Conservation (phyloP, 495 filamentous ascomycete genomes). For the Annulohypoxylon moriforme region DNA sequence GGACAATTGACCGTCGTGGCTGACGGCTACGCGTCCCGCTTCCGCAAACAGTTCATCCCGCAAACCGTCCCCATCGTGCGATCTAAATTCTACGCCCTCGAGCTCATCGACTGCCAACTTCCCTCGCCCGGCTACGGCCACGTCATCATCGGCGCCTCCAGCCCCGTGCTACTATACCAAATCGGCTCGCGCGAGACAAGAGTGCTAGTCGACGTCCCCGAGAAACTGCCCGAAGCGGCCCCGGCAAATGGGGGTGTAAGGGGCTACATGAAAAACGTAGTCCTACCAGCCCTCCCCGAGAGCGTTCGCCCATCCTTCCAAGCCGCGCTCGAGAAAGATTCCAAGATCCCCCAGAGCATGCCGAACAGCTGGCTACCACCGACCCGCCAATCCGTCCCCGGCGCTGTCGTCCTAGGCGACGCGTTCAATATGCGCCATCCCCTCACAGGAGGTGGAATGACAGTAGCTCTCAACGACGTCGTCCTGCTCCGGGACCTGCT, state of each 20-base stretch:
- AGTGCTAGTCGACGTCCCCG: constrained; percentile 89
- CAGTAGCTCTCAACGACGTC: constrained; percentile 90
- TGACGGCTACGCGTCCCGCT: constrained; percentile 93
- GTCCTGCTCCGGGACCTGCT: constrained; percentile 78
- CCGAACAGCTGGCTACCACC: constrained; percentile 93
- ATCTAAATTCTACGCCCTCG: constrained; percentile 90
- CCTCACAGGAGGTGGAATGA: constrained; percentile 95
- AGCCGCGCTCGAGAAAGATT: constrained; percentile 77
- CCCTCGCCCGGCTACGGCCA: constrained; percentile 81
- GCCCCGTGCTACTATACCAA: constrained; percentile 93
- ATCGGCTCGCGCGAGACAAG: constrained; percentile 96
- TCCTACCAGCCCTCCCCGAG: constrained; percentile 81
- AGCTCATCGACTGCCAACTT: constrained; percentile 86
- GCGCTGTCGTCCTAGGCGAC: constrained; percentile 86
- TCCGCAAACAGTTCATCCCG: constrained; percentile 83
- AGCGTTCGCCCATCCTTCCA: constrained; percentile 77
- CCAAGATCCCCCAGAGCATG: constrained; percentile 79
- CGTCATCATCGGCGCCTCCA: constrained; percentile 82
- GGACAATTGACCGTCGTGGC: constrained; percentile 86
- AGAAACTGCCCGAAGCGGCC: constrained; percentile 76
- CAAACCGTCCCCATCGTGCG: constrained; percentile 71
- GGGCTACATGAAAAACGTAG: constrained; percentile 77
- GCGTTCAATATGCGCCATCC: constrained; percentile 98
- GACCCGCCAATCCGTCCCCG: constrained; percentile 71
- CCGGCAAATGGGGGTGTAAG: constrained; percentile 81